Base-by-base conservation (phyloP, 495 filamentous ascomycete species). In the Trichocladium uniseriatum region DNA sequence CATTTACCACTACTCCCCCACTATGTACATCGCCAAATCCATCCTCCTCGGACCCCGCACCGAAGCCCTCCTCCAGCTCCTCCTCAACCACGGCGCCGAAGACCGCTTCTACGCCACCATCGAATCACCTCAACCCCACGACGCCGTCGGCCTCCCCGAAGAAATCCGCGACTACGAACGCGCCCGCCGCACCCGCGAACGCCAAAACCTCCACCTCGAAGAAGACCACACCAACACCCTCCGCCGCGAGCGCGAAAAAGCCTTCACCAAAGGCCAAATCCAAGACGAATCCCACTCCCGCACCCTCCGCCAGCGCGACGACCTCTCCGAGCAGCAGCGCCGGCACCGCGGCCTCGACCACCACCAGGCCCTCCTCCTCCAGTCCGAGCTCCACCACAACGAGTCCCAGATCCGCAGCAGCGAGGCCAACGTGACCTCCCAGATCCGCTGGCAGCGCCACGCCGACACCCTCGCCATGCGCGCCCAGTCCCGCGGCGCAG, bases 41-140 rank as follows among this genome's bases (percentile, higher is more conserved):
- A 58, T 71, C 2, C 59, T 70, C 1, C 46, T 61, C 16, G 54
- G 53, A 11, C 57, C 62, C 0, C 50, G 40, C 3, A 50, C 54
- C 3, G 52, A 48, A 0, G 28, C 21, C 14, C 48, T 65, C 1
- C 18, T 58, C 11, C 45, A 53, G 14, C 54, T 73, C 14, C 44
- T 73, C 21, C 44, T 48, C 5, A 60, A 58, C 19, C 66, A 70
- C 39, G 68, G 69, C 7, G 65, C 50, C 1, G 62, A 55, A 31
- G 66, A 73, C 31, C 59, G 65, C 0, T 73, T 66, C 21, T 73
- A 71, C 46, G 66, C 68, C 22, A 64, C 61, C 38, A 56, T 55
- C 1, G 55, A 53, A 28, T 58, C 69, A 14, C 52, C 54, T 5
- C 69, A 73, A 38, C 69, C 69, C 3, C 52, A 54, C 1, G 69